Base-by-base conservation (phyloP, 768 basidiomycete species). In the Rhodotorula paludigena region DNA sequence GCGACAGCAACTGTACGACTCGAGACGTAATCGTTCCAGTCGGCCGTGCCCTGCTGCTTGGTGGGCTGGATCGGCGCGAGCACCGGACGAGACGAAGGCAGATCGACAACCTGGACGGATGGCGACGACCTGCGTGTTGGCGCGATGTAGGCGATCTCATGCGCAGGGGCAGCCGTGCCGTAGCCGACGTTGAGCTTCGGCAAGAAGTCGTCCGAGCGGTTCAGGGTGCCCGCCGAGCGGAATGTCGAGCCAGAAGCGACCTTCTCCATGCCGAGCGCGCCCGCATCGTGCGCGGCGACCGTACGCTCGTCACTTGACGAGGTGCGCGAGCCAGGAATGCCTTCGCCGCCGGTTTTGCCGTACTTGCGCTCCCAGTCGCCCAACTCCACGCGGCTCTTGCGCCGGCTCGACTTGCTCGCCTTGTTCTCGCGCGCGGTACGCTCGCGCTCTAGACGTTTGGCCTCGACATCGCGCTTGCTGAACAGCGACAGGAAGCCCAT, bases 351-450 rank as follows among this genome's bases (percentile, higher is more conserved):
- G 10, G 35, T 35, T 81, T 83, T 81, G 9, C 88, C 87, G 75
- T 96, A 90, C 55, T 89, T 86, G 73, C 82, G 85, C 76, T 94
- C 92, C 93, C 93, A 97, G 64, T 87, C 85, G 45, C 84, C 83
- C 60, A 87, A 85, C 77, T 96, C 92, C 51, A 81, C 81, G 35
- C 81, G 48, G 90, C 79, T 63, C 79, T 83, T 18, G 81, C 82
- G 84, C 67, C 81, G 84, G 69, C 87, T 85, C 73, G 90, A 90
- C 68, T 84, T 85, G 65, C 84, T 82, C 64, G 92, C 89, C 30
- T 62, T 53, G 1, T 25, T 38, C 80, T 93, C 89, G 20, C 60
- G 61, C 30, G 84, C 84, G 64, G 84, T 81, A 62, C 93, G 89
- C 18, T 58, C 49, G 3, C 51, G 39, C 80, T 92, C 88, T 14